Conservation (phyloP, 164 flowering plant genomes). For the Annona squamosa region DNA sequence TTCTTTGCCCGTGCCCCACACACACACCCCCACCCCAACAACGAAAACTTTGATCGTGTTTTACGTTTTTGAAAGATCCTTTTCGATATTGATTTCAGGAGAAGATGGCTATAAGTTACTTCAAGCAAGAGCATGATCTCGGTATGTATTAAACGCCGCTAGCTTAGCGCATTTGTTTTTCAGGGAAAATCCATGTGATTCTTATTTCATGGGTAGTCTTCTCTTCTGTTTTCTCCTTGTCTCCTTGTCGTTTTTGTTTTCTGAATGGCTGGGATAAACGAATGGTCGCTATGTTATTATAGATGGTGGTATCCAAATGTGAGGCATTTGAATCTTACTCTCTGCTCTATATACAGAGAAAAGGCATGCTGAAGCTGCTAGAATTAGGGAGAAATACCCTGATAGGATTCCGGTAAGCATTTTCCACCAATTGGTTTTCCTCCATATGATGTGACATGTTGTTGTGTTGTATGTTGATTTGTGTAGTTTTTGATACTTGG, state of each 20-base stretch:
- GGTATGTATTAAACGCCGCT: conserved; percentile 31
- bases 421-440: background rate
- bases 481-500: background rate
- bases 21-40: too few species aligned
- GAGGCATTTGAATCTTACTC: background rate
- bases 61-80: background rate
- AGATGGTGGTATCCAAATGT: conserved; percentile 19
- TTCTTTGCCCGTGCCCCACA: background rate
- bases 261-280: background rate
- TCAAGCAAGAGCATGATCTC: conserved; percentile 84
- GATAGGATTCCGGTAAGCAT: conserved; percentile 83
- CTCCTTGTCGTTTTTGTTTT: background rate
- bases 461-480: background rate
- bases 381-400: conserved; percentile 37
- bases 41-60: too few species aligned
- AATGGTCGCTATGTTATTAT: conserved; percentile 17
- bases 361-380: conserved; percentile 14
- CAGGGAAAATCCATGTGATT: background rate
- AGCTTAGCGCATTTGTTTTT: background rate
- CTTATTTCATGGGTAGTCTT: background rate
- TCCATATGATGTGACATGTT: background rate
- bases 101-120: conserved; percentile 56
- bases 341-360: conserved; percentile 3
- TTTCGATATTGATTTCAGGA: background rate
- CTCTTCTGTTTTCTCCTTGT: background rate